These are phyloP conservation scores for Spatholobus suberectus DNA, from an alignment of 306 rosid species.

Conservation along the genomic window DNA sequence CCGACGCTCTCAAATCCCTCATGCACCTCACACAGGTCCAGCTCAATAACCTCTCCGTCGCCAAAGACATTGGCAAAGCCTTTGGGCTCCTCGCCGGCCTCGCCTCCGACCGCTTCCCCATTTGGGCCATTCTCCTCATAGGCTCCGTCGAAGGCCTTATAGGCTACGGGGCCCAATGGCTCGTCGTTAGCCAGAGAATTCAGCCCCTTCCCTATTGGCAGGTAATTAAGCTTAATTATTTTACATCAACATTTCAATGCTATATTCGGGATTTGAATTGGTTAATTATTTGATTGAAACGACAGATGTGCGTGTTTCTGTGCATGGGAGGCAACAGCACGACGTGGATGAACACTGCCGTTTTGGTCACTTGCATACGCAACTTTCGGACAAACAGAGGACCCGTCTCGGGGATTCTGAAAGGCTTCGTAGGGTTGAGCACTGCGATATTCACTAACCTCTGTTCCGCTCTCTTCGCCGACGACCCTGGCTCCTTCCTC, in stretches of 20 bases:
- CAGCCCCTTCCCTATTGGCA: conserved; percentile 87
- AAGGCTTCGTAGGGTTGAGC: conserved; percentile 88
- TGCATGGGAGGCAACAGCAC: conserved; percentile 98
- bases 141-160: conserved; percentile 81
- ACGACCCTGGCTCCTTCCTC: conserved; percentile 70
- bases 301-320: conserved; percentile 78
- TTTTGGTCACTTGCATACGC: conserved; percentile 78
- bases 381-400: conserved; percentile 83
- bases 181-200: conserved; percentile 74
- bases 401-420: conserved; percentile 83
- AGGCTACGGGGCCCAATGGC: conserved; percentile 93
- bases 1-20: conserved; percentile 77
- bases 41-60: conserved; percentile 87
- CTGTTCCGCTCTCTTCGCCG: conserved; percentile 71
- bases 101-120: conserved; percentile 75
- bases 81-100: conserved; percentile 85
- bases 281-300: not conserved
- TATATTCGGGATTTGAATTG: too few relatives aligned
- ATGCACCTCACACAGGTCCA: conserved; percentile 79
- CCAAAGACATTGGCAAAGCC: conserved; percentile 85
- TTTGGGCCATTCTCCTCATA: conserved; percentile 76
- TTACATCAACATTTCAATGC: too few relatives aligned
- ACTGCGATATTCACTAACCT: conserved; percentile 91
- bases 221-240: too few relatives aligned
- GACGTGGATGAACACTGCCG: conserved; percentile 99